Conservation (phyloP, 495 filamentous ascomycete genomes). For the Penicillium subrubescens region DNA sequence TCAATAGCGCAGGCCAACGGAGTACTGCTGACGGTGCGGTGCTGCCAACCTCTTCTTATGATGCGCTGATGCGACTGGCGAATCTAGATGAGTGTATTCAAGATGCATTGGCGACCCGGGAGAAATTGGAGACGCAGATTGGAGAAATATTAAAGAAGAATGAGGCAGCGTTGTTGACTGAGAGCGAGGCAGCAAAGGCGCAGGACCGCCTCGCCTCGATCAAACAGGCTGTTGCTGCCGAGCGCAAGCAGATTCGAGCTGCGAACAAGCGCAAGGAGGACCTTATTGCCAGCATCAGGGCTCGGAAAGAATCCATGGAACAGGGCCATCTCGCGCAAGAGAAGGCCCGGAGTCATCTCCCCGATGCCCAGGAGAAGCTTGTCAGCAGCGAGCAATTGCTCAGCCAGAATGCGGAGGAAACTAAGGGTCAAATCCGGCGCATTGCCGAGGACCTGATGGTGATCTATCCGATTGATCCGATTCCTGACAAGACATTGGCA, state of each 20-base stretch:
- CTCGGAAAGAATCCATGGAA: constrained; percentile 66
- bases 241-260: constrained; percentile 64
- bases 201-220: constrained; percentile 63
- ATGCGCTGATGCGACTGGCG: constrained; percentile 83
- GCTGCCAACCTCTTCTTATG: constrained; percentile 78
- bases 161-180: constrained; percentile 38
- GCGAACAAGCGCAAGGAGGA: constrained; percentile 62
- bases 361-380: constrained; percentile 62
- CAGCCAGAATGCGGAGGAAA: constrained; percentile 58
- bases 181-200: constrained; percentile 60
- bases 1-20: constrained; percentile 17
- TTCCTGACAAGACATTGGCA: constrained; percentile 60
- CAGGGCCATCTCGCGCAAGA: constrained; percentile 61
- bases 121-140: constrained; percentile 75
- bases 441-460: constrained; percentile 78
- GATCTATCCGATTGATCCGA: constrained; percentile 79
- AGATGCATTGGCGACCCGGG: constrained; percentile 79
- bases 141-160: constrained; percentile 65
- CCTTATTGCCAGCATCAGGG: constrained; percentile 63
- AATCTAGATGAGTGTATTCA: constrained; percentile 92
- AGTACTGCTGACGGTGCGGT: constrained; percentile 35
- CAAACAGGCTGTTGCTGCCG: constrained; percentile 59
- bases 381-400: constrained; percentile 54
- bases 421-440: constrained; percentile 78
- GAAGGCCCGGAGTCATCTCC: constrained; percentile 46